Conservation (phyloP, 2,329 filamentous ascomycete species). For the Colletotrichum sp. region DNA sequence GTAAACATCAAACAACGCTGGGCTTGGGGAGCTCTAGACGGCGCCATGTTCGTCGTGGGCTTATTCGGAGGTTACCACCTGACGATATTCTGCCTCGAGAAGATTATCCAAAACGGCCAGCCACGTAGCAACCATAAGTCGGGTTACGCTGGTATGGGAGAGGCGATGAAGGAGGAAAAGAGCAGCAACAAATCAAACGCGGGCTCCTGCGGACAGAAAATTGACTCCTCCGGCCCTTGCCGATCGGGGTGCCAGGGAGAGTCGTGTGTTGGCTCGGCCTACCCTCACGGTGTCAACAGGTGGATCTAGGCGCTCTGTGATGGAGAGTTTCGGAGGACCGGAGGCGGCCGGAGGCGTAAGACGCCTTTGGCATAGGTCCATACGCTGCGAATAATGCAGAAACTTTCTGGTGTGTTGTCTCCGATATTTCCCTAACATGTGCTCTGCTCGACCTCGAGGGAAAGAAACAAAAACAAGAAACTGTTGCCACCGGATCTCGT, state of each 20-base stretch:
- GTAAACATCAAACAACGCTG: neutral
- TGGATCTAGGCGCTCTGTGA: neutral
- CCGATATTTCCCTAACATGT: neutral
- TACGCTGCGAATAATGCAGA: accelerated
- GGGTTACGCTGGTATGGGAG: neutral
- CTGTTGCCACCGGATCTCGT: accelerated
- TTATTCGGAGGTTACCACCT: neutral
- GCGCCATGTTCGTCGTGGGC: neutral
- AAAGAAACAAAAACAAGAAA: accelerated
- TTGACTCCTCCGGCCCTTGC: neutral
- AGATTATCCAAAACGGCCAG: neutral
- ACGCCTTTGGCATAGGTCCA: accelerated
- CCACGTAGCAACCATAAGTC: neutral
- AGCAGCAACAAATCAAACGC: accelerated
- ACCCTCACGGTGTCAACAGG: neutral
- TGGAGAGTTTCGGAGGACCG: accelerated
- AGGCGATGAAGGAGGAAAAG: neutral
- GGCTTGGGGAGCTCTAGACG: neutral
- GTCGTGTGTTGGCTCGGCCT: neutral
- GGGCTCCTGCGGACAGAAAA: neutral
- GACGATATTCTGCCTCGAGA: neutral
- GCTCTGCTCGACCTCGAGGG: neutral
- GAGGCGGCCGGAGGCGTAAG: neutral
- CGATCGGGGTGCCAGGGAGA: neutral
- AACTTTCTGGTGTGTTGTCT: neutral